Base-by-base conservation (phyloP, 1,284 basidiomycete genomes). In the Cutaneotrichosporon mucoides region DNA sequence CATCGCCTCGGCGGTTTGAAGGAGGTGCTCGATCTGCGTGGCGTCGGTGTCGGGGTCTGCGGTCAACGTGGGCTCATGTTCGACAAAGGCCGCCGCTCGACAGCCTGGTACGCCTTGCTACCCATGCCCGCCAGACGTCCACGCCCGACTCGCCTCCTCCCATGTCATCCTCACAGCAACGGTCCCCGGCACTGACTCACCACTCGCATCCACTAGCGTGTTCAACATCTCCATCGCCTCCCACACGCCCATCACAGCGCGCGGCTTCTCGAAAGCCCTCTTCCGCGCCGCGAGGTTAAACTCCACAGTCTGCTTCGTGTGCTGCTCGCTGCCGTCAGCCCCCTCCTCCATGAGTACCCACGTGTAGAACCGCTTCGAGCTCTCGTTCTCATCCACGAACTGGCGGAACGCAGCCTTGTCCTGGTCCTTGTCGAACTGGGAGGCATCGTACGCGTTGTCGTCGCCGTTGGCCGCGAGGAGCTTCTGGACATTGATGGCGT, bases 1-100 rank as follows among this genome's bases (percentile, higher is more conserved):
- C 67, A 94, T 93, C 3, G 92, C 90, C 74, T 95, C 92, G 40
- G 92, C 92, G 0, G 92, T 94, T 75, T 94, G 92, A 1, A 94
- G 82, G 2, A 94, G 82, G 73, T 95, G 92, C 69, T 92, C 89
- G 54, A 94, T 93, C 78, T 95, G 92, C 33, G 88, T 86, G 33
- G 90, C 80, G 60, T 63, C 70, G 15, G 75, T 76, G 66, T 77
- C 73, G 13, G 73, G 75, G 62, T 73, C 91, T 6, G 88, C 90
- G 67, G 44, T 92, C 89, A 74, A 16, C n/a, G 7, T 1, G 16
- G 7, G 6, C 12, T 11, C 12, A 11, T 3, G 12, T 12, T 36
- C 34, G 12, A 36, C 47, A 37, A 48, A 35, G 10, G 13, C 10
- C 1, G 46, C 8, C 12, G 24, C 24, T 24, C 24, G 24, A 24